phyloP scores from a whole-genome alignment of 495 filamentous ascomycete species.

The Pyrenopolyporus hunteri region DNA sequence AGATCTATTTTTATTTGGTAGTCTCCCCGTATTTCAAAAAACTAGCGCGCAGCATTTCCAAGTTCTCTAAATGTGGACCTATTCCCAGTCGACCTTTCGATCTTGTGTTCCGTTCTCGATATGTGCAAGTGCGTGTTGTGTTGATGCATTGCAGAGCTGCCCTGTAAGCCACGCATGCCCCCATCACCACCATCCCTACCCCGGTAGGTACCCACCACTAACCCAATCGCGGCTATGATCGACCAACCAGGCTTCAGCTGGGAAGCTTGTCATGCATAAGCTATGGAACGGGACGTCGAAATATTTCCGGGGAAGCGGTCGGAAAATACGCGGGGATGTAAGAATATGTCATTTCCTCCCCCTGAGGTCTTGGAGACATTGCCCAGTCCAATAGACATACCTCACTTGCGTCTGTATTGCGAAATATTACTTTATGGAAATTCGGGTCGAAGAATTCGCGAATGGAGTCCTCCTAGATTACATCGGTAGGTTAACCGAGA shows the following conservation, averaged over 20 bases:
- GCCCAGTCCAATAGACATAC: too few species aligned
- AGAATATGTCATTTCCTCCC: conserved; percentile 2
- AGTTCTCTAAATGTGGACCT: conserved; percentile 4
- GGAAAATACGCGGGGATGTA: conserved; percentile 19
- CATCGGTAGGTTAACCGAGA: too few species aligned
- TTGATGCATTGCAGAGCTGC: background rate
- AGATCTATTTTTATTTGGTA: too few species aligned
- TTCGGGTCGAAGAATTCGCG: too few species aligned
- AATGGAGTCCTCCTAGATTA: too few species aligned
- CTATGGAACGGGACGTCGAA: conserved; percentile 24
- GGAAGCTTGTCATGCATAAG: conserved; percentile 12
- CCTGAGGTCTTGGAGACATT: too few species aligned
- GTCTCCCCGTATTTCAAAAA: too few species aligned
- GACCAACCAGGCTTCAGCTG: conserved; percentile 7
- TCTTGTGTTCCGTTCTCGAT: conserved; percentile 21
- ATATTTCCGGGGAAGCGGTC: conserved; percentile 6
- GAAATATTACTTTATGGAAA: too few species aligned
- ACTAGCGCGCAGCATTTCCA: too few species aligned
- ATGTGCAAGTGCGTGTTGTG: conserved; percentile 15
- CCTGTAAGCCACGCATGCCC: conserved; percentile 4
- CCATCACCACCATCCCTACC: background rate
- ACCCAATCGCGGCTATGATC: background rate
- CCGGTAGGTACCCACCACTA: background rate
- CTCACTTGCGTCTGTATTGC: too few species aligned
- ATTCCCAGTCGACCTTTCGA: background rate